Evolutionary conservation across 495 filamentous ascomycete species (phyloP), one percentile per base, ranked within the genome.

Genomic region (Tuber aestivum): DNA sequence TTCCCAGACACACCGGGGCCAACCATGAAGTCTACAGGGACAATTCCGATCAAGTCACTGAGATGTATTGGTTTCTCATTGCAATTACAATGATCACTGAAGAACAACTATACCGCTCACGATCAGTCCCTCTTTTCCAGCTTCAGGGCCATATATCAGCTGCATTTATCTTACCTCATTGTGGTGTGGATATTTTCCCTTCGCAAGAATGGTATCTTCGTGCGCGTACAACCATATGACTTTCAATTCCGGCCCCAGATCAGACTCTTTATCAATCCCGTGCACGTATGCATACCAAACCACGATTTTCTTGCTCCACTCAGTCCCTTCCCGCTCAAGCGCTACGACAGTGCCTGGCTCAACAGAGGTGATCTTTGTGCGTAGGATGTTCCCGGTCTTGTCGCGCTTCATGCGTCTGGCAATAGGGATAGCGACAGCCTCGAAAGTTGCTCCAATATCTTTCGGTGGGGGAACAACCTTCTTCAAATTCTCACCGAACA

Each of bases 71-170:
- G 69, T 84, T 41, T 42, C 35, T 85, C 86, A 21, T 83, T 83
- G 75, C 92, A 94, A 21, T 90, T 90, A 83, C 92, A 94, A 75
- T 94, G 89, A 78, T 93, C 89, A 0, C 91, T 92, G 14, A 94
- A 84, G 80, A 94, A 94, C 0, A 94, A 83, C 81, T 80, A 74
- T 50, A 21, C 20, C 50, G 18, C 18, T 41, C 50, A 35, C 48
- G 70, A 27, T 79, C 75, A 79, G 76, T 41, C 37, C 35, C 18
- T 32, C 41, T 48, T 74, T 42, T 48, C 40, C 35, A 65, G 10
- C 61, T 32, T 70, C n/a, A 50, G 21, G 56, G 5, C 10, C 27
- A 65, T 65, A 18, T 65, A 20, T 65, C 3, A 16, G 56, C 14
- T 35, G 56, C 14, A 65, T 42, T 38, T 27, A 77, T 70, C 75